Evolutionary conservation across 2,329 filamentous ascomycete species (phyloP), one percentile per base, ranked within the genome.

Genomic region (Claviceps arundinis): DNA sequence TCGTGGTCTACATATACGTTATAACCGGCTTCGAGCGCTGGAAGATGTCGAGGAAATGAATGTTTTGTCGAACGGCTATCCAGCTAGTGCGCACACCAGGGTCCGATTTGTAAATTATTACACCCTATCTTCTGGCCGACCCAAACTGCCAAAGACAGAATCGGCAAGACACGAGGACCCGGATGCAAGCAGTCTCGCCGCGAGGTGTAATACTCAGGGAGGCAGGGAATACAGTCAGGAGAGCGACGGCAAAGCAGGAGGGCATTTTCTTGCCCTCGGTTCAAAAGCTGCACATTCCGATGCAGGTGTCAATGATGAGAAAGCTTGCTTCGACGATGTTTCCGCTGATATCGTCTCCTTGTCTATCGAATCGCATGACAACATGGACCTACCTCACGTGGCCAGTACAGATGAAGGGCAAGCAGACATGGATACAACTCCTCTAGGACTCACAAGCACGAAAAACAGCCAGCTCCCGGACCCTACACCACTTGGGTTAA

Each of bases 71-170:
- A 53, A 52, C 46, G 57, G 57, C 1, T 55, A 58, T 17, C 53
- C 57, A 2, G 40, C 50, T 13, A 54, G 54, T 2, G 54, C 69
- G 3, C 60, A 70, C 2, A 70, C 72, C 2, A 73, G 84, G 50
- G 78, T 93, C 11, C 77, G 89, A 16, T 95, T 95, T 60, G 75
- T 88, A 53, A 95, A 95, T 63, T 95, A 95, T 64, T 95, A 91
- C 63, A 95, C 89, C 1, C 78, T 86, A n/a, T 89, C 86, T 57
- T 84, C 85, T 9, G 89, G 89, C 3, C 75, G 80, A 54, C 75
- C 76, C 2, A 89, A 85, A 58, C 51, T 57, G 4, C 58, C 61
- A 17, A 61, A 62, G 37, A 47, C 44, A 37, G 50, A 50, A 14
- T 1, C 11, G 16, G 34, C 45, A 26, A 37, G 2, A 11, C 26